A percentile compares a stretch with the other conserved stretches of the same genome.
These are phyloP conservation scores for Chaetomiaceae sp. DNA, from an alignment of 2,329 filamentous ascomycete species.

Conservation along the genomic window DNA sequence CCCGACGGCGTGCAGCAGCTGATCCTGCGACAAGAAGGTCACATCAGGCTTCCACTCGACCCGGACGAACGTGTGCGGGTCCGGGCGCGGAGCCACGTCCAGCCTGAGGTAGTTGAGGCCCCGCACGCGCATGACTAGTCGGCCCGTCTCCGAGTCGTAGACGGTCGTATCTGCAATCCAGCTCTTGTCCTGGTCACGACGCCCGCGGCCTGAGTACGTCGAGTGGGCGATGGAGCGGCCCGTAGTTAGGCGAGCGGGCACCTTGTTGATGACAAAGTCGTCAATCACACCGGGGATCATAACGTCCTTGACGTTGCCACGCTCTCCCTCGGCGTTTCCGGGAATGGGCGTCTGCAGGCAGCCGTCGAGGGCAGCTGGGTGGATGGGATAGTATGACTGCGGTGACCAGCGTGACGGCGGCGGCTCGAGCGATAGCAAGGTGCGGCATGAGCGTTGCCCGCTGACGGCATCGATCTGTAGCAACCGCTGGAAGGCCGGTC, in stretches of 20 bases:
- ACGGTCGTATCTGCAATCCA: conserved; percentile 21
- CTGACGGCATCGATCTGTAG: too few relatives aligned
- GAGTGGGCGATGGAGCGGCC: conserved; percentile 15
- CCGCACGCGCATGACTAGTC: conserved; percentile 18
- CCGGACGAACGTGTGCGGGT: conserved; percentile 23
- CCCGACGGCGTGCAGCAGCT: background rate
- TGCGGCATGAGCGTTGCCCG: conserved; percentile 9
- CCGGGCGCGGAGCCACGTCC: conserved; percentile 21
- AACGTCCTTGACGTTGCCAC: conserved; percentile 15
- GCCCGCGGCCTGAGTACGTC: conserved; percentile 11
- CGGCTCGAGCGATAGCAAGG: too few relatives aligned
- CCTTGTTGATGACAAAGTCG: conserved; percentile 13
- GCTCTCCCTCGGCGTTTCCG: conserved; percentile 1
- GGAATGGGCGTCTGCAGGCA: too few relatives aligned
- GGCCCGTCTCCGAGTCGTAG: conserved; percentile 21
- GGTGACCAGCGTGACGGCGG: conserved; percentile 7
- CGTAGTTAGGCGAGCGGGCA: background rate
- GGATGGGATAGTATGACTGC: too few relatives aligned
- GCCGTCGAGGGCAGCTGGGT: too few relatives aligned
- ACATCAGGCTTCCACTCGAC: conserved; percentile 27
- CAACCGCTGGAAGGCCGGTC: too few relatives aligned
- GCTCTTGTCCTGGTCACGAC: conserved; percentile 19
- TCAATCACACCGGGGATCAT: conserved; percentile 13
- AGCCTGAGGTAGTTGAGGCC: conserved; percentile 23
- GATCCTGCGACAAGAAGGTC: conserved; percentile 14